Evolutionary conservation across 257 asterid species (phyloP).

Genomic region (Salvia rosmarinus): DNA sequence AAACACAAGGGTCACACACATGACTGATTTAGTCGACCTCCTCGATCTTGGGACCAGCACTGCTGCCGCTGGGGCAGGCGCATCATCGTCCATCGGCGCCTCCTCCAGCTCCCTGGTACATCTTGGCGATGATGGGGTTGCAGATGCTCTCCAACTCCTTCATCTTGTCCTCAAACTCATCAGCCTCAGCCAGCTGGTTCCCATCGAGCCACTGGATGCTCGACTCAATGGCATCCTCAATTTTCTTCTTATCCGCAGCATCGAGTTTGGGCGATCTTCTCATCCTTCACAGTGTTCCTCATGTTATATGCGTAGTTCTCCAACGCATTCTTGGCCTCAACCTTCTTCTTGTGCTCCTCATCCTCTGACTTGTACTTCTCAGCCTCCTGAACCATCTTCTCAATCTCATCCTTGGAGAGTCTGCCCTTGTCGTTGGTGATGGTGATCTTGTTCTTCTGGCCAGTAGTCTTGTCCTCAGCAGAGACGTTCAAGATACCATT

Average conservation of each 20-base stretch:
- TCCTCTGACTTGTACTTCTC: slow-evolving; percentile 86
- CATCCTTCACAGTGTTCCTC: slow-evolving; percentile 87
- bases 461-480: slow-evolving; percentile 87
- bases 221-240: slow-evolving; percentile 69
- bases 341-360: slow-evolving; percentile 87
- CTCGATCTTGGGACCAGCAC: slow-evolving; percentile 84
- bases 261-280: slow-evolving; percentile 70
- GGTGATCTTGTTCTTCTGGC: slow-evolving; percentile 89
- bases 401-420: slow-evolving; percentile 79
- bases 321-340: slow-evolving; percentile 71
- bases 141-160: slow-evolving; percentile 81
- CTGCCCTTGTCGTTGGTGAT: slow-evolving; percentile 87
- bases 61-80: slow-evolving; percentile 51
- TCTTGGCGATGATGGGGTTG: slow-evolving; percentile 83
- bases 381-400: slow-evolving; percentile 88
- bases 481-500: slow-evolving; percentile 79
- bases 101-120: slow-evolving; percentile 85
- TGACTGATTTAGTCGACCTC: slow-evolving; percentile 64
- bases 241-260: slow-evolving; percentile 63
- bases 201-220: slow-evolving; percentile 70
- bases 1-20: background rate
- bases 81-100: slow-evolving; percentile 61
- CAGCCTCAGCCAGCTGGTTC: slow-evolving; percentile 76
- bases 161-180: slow-evolving; percentile 86
- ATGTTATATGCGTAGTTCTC: slow-evolving; percentile 86